Evolutionary conservation across 306 rosid genomes (phyloP), one percentile per base, ranked within the genome.

Genomic region (Elaeagnus macrophylla): DNA sequence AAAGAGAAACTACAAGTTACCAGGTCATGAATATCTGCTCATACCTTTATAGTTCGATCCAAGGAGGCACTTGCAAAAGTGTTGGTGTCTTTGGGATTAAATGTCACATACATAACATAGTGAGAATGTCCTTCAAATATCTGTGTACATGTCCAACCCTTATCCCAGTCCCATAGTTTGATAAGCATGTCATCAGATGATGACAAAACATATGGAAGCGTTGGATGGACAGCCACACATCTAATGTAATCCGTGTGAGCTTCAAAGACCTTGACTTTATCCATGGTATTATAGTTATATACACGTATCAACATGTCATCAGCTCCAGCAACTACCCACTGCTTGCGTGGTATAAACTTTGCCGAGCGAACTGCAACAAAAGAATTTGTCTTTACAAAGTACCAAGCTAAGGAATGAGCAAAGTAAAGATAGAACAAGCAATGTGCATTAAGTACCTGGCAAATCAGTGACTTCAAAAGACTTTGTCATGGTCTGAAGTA

Each of bases 51-150:
- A 65, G 99, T 87, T 58, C 94, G 99, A 77, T 93, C 99, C 60
- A 93, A 84, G 62, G 99, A 93, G 59, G 99, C 99, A 83, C 99
- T 88, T 39, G 99, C 99, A 81, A 93, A 93, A 60, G 99, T 93
- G 76, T 93, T 93, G 42, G 99, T 93, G 75, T 93, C 99, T 71
- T 93, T 93, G 40, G 96, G 99, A 80, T 93, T 93, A 75, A 93
- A 84, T 13, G 96, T 93, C 64, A 93, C 95, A 87, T 93, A 95
- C 99, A 93, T 93, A 61, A 93, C 94, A 77, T 88, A 93, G 79
- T 93, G 99, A 59, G 89, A 77, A 71, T 93, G 96, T 25, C 99
- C 99, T 77, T 93, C 99, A 70, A 87, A 93, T 77, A 93, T 85
- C 77, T 93, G 99, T 72, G 90, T 93, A 57, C 99, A 93, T 65